These are phyloP conservation scores for Nemania sp. DNA, from an alignment of 2,329 filamentous ascomycete genomes.

Conservation along the genomic window DNA sequence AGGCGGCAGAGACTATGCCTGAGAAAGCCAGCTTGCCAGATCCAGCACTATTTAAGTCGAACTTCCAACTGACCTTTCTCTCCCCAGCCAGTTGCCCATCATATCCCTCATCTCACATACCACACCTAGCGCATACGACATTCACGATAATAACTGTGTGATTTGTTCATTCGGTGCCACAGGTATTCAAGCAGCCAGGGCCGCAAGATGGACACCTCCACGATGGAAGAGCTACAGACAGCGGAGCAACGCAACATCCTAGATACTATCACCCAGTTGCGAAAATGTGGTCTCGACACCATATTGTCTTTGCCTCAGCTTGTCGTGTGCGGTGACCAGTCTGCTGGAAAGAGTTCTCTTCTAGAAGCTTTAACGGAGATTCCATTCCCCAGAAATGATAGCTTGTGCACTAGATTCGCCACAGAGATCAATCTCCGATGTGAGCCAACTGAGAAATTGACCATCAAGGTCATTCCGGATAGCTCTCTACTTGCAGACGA, in stretches of 20 bases:
- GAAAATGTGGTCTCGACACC: conserved; percentile 23
- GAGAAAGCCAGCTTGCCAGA: too few species aligned
- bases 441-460: conserved; percentile 37
- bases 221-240: conserved; percentile 15
- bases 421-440: conserved; percentile 65
- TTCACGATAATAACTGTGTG: too few species aligned
- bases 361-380: conserved; percentile 68
- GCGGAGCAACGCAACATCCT: conserved; percentile 25
- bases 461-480: conserved; percentile 29
- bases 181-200: too few species aligned
- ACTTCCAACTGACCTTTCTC: too few species aligned
- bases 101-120: too few species aligned
- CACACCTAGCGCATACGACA: too few species aligned
- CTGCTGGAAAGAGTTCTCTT: conserved; percentile 68
- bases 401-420: conserved; percentile 66
- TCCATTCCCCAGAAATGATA: conserved; percentile 64
- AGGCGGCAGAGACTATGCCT: too few species aligned
- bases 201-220: too few species aligned
- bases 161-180: too few species aligned
- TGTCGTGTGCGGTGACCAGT: conserved; percentile 69
- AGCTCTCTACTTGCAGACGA: neutral
- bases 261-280: conserved; percentile 18
- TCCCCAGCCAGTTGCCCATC: too few species aligned
- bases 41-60: too few species aligned
- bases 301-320: conserved; percentile 56